Conservation (phyloP, 768 basidiomycete species). For the Pisolithus marmoratus region DNA sequence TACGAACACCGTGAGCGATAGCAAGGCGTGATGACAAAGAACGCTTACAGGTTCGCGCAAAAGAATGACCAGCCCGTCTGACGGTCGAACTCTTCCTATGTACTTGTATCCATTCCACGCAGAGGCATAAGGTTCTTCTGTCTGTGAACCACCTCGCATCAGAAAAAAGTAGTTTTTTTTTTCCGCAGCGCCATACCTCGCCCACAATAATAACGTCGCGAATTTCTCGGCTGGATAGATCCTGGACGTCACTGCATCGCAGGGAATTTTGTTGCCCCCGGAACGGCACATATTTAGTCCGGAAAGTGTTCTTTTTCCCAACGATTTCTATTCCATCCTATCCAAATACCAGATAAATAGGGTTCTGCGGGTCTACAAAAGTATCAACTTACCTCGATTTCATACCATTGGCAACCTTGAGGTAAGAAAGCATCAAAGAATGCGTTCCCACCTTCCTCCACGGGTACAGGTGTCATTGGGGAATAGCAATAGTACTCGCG, state of each 20-base stretch:
- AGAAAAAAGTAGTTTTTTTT: neutral
- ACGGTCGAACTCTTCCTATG: constrained; percentile 51
- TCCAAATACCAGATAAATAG: neutral
- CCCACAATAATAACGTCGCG: constrained; percentile 51
- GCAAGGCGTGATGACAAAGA: neutral
- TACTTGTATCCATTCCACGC: constrained; percentile 57
- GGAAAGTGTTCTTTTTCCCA: constrained; percentile 31
- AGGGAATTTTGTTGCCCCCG: constrained; percentile 14
- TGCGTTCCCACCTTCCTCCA: constrained; percentile 29
- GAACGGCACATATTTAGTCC: constrained; percentile 35
- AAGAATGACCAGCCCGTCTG: constrained; percentile 55
- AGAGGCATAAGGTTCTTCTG: constrained; percentile 38
- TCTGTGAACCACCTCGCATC: constrained; percentile 26
- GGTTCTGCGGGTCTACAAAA: neutral
- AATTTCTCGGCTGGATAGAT: constrained; percentile 13
- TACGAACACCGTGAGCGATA: constrained; percentile 6
- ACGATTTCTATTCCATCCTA: constrained; percentile 27
- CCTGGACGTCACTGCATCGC: constrained; percentile 8
- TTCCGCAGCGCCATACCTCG: constrained; percentile 32
- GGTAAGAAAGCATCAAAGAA: constrained; percentile 45
- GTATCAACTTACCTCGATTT: constrained; percentile 19
- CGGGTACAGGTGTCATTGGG: constrained; percentile 28
- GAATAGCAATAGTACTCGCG: constrained; percentile 43
- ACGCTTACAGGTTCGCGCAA: constrained; percentile 45
- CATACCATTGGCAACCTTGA: constrained; percentile 29